These are phyloP conservation scores for Russula sp. DNA, from an alignment of 768 basidiomycete genomes.

Conservation along the genomic window DNA sequence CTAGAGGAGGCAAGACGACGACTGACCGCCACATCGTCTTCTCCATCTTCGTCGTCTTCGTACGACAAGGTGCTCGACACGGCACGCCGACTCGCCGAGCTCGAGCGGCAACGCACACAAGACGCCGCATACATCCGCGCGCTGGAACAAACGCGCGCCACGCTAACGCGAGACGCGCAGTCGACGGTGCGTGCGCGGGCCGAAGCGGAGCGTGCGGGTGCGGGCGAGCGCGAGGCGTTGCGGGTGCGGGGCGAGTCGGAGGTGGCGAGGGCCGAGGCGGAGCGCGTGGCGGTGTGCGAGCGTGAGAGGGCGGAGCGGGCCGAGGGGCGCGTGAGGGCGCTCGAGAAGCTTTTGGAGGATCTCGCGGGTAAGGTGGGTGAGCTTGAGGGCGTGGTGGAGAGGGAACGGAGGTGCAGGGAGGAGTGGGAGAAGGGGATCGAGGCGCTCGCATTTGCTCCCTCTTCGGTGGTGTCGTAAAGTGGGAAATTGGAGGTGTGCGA, in stretches of 20 bases:
- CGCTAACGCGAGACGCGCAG: conserved; percentile 2
- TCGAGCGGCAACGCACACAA: conserved; percentile 1
- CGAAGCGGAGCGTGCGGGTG: background rate
- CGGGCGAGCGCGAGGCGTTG: background rate
- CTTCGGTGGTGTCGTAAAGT: background rate
- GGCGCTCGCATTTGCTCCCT: conserved; percentile 1
- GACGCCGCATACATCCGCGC: conserved; percentile 10
- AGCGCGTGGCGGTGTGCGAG: background rate
- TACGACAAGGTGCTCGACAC: conserved; percentile 13
- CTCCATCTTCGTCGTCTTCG: background rate
- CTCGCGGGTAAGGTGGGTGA: background rate
- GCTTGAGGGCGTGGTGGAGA: background rate
- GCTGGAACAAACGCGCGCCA: conserved; percentile 1
- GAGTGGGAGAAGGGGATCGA: conserved; percentile 12
- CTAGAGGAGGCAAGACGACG: no score
- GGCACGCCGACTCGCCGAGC: conserved; percentile 3
- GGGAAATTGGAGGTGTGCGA: no score
- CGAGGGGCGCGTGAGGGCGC: background rate
- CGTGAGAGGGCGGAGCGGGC: conserved; percentile 6
- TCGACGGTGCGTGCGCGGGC: background rate
- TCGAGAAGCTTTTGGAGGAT: background rate
- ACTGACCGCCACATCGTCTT: background rate
- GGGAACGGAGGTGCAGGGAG: background rate
- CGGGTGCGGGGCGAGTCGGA: background rate
- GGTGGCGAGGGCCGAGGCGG: background rate